These are phyloP conservation scores for Trypanosoma platydactyli DNA, from an alignment of 208 protist species.

Conservation along the genomic window DNA sequence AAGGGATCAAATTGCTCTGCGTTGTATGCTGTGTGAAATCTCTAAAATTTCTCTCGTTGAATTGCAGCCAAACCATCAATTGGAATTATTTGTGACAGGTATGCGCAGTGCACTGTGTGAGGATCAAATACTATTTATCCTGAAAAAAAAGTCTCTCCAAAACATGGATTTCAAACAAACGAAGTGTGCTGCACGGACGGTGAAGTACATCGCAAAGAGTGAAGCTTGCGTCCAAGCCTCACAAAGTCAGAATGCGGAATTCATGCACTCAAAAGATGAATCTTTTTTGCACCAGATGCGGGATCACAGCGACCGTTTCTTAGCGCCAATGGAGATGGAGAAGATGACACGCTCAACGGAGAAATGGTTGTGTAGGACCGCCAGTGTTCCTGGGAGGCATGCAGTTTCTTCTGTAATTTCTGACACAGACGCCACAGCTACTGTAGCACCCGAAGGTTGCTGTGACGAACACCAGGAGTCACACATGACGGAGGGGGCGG, in stretches of 20 bases:
- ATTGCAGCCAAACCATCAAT: constrained; percentile 17
- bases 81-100: constrained; percentile 52
- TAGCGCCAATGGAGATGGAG: constrained; percentile 3
- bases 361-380: not conserved
- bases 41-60: constrained; percentile 28
- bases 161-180: not conserved
- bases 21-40: constrained; percentile 8
- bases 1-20: constrained; percentile 1
- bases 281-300: not conserved
- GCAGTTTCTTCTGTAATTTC: not conserved
- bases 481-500: not conserved
- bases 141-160: not conserved
- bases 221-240: not conserved
- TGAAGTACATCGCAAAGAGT: constrained; percentile 6
- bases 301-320: not conserved
- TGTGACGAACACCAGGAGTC: not conserved
- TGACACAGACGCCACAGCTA: not conserved
- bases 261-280: not conserved
- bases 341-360: not conserved
- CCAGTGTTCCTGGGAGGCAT: not conserved
- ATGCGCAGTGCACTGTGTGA: constrained; percentile 73
- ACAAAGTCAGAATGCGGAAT: not conserved
- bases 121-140: constrained; percentile 56
- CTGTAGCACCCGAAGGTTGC: too few relatives aligned
- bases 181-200: constrained; percentile 4